Base-by-base conservation (phyloP, 2,329 filamentous ascomycete species). In the Emydomyces testavorans region DNA sequence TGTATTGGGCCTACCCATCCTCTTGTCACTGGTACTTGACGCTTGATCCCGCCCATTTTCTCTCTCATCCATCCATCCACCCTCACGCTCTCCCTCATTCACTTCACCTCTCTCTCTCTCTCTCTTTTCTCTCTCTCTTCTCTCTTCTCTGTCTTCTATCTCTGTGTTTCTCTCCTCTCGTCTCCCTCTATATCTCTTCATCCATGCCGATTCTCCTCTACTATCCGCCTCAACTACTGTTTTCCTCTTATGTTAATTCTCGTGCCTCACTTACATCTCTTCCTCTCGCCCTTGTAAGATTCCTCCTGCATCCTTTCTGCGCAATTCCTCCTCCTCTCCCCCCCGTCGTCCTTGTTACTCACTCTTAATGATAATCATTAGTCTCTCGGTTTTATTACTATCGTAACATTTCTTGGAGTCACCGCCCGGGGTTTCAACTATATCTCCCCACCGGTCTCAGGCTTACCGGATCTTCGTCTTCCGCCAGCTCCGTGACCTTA, bases 11-110 rank as follows among this genome's bases (percentile, higher is more conserved):
- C 43, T 46, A 38, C 43, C 23, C 31, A 31, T 31, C 29, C 23
- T n/a, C 23, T 38, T 38, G 43, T 46, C 43, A 46, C 43, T 37
- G 43, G 43, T 46, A 46, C 43, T n/a, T 43, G 42, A 36, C 32
- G 24, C 18, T 34, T 18, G 7, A 24, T 44, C 41, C 46, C 24
- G 18, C 29, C 29, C 26, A 29, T 34, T 10, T 3, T 40, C 21
- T 31, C 37, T 31, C 15, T 13, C 26, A 8, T 21, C 7, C 31
- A 20, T 21, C 18, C n/a, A n/a, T 13, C 2, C 29, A 20, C 26
- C 15, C 18, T 36, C 31, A 1, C 29, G 16, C 45, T 34, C n/a
- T 23, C n/a, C n/a, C n/a, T n/a, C n/a, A n/a, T n/a, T n/a, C n/a
- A n/a, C 32, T 31, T 26, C 6, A 16, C 34, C n/a, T 20, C 29